phyloP scores from a whole-genome alignment of 23 red algal genomes.

The Rhodosorus marinus region DNA sequence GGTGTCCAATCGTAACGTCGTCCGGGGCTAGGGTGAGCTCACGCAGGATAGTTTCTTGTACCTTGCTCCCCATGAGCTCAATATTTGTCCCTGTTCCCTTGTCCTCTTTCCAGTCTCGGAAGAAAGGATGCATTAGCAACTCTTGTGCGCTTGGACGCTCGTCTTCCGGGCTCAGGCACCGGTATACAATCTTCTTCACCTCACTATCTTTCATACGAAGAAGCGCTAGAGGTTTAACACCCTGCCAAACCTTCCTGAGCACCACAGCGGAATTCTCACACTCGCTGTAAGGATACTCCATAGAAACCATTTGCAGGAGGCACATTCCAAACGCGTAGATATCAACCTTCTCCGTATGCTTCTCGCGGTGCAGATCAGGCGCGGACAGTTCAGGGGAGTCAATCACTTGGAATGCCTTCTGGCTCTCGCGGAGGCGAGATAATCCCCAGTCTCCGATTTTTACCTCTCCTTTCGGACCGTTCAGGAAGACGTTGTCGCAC shows the following conservation, averaged over 20 bases:
- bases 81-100: conserved; percentile 48
- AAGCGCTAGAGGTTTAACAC: conserved; percentile 54
- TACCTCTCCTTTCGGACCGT: conserved; percentile 74
- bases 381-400: conserved; percentile 97
- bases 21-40: background rate
- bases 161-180: conserved; percentile 54
- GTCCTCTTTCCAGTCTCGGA: conserved; percentile 78
- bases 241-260: conserved; percentile 74
- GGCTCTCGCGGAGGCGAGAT: conserved; percentile 28
- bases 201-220: conserved; percentile 38
- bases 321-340: background rate
- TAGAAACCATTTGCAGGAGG: conserved; percentile 18
- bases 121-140: conserved; percentile 54
- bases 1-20: background rate
- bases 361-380: conserved; percentile 89
- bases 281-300: conserved; percentile 96
- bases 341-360: conserved; percentile 61
- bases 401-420: conserved; percentile 38
- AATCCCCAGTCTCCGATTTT: conserved; percentile 96
- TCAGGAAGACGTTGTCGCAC: background rate
- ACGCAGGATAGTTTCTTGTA: background rate
- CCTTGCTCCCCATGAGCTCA: conserved; percentile 19
- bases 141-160: conserved; percentile 54
- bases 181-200: conserved; percentile 63
- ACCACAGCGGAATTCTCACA: conserved; percentile 87